phyloP scores from a whole-genome alignment of 176 grass and related monocot genomes.

The Oryza punctata region DNA sequence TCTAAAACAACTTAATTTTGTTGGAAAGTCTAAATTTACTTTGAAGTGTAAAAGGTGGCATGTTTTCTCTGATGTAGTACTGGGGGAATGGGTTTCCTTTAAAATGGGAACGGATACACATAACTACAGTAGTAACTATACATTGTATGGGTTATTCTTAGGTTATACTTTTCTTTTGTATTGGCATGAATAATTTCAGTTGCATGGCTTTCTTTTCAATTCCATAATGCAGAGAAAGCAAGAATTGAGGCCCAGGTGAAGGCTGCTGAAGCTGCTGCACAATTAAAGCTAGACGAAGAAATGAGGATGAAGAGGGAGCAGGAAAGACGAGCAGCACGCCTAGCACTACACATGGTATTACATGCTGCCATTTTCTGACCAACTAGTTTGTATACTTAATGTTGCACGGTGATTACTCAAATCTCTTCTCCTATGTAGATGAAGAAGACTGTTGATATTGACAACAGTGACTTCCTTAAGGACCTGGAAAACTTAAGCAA shows the following conservation, averaged over 20 bases:
- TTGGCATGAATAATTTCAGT: neutral
- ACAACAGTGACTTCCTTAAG: constrained; percentile 69
- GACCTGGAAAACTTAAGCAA: constrained; percentile 62
- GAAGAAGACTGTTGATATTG: constrained; percentile 90
- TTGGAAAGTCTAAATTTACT: neutral
- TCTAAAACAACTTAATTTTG: neutral
- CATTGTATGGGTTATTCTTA: neutral
- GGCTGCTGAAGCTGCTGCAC: constrained; percentile 66
- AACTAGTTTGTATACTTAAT: constrained; percentile 28
- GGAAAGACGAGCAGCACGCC: constrained; percentile 78
- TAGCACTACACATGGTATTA: constrained; percentile 70
- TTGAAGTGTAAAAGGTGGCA: neutral
- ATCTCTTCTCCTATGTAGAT: constrained; percentile 52
- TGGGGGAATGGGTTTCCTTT: neutral
- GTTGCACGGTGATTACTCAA: constrained; percentile 16
- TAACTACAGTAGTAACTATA: neutral
- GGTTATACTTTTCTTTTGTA: neutral
- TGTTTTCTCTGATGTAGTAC: neutral
- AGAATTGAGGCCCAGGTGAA: constrained; percentile 81
- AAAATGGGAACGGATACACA: neutral
- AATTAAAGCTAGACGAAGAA: constrained; percentile 65
- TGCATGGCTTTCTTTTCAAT: neutral
- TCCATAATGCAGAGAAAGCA: constrained; percentile 59
- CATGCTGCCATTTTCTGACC: constrained; percentile 6
- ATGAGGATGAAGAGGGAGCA: constrained; percentile 58